These are phyloP conservation scores for Metschnikowia baotianmanensis DNA, from an alignment of 805 yeast species.

Conservation along the genomic window DNA sequence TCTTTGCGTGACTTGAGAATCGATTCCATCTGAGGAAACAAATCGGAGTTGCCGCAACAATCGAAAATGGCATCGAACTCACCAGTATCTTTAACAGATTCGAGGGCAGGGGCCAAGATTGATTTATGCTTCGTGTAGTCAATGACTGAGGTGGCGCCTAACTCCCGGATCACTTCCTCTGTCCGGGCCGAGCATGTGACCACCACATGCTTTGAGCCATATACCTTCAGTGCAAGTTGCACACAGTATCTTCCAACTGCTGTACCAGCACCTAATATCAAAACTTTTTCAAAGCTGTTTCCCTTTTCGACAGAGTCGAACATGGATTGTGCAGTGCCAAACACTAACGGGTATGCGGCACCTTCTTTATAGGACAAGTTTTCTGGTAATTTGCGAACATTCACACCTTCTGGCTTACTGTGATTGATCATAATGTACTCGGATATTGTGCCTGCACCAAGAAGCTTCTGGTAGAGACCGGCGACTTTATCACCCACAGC, in stretches of 20 bases:
- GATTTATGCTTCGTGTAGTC: conserved; percentile 52
- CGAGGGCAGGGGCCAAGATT: conserved; percentile 31
- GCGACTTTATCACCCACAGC: conserved; percentile 31
- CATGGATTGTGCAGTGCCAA: conserved; percentile 56
- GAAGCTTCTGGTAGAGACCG: conserved; percentile 22
- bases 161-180: conserved; percentile 35
- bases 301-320: conserved; percentile 30
- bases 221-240: conserved; percentile 51
- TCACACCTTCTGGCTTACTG: conserved; percentile 26
- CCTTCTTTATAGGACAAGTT: conserved; percentile 52
- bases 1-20: conserved; percentile 43
- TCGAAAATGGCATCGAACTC: conserved; percentile 64
- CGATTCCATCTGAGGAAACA: conserved; percentile 41
- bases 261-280: conserved; percentile 74
- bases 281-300: conserved; percentile 45
- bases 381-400: conserved; percentile 44
- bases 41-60: conserved; percentile 57
- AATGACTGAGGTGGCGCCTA: conserved; percentile 59
- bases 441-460: conserved; percentile 41
- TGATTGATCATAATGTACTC: conserved; percentile 47
- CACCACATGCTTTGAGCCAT: conserved; percentile 48
- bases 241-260: conserved; percentile 58
- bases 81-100: conserved; percentile 29
- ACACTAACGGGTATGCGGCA: conserved; percentile 63
- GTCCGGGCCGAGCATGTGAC: conserved; percentile 56